These are phyloP conservation scores for Nakaseomyces nivariensis DNA, from an alignment of 1,139 yeast genomes.

Conservation along the genomic window DNA sequence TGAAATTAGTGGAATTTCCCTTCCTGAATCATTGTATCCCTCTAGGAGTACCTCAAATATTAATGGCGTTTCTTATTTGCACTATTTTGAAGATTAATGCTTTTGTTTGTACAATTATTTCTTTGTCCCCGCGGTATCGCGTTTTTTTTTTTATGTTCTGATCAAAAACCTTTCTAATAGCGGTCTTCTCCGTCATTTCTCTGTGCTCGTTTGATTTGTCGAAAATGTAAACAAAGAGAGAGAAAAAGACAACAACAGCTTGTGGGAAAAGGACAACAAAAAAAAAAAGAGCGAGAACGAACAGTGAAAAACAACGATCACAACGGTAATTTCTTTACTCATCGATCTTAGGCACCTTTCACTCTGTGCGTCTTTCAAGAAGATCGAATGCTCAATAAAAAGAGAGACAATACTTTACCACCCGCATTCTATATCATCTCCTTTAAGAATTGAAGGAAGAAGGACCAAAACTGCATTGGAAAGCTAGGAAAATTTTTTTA, in stretches of 20 bases:
- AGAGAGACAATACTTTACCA: background rate
- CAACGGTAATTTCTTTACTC: background rate
- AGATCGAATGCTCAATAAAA: too few species aligned
- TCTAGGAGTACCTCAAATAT: too few species aligned
- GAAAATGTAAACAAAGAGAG: background rate
- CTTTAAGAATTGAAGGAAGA: background rate
- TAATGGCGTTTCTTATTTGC: too few species aligned
- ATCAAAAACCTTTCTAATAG: background rate
- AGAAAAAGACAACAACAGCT: background rate
- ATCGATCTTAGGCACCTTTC: background rate
- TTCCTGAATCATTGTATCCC: too few species aligned
- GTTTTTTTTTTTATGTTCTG: background rate
- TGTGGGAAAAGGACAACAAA: background rate
- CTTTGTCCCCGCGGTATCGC: background rate
- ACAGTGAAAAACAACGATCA: background rate
- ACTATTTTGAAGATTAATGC: too few species aligned
- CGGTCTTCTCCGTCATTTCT: background rate
- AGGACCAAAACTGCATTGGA: background rate
- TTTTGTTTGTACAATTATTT: background rate
- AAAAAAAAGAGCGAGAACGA: background rate
- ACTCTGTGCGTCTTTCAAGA: too few species aligned
- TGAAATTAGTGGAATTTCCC: too few species aligned
- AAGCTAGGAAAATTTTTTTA: background rate
- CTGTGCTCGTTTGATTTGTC: background rate
- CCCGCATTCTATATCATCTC: background rate